Percentiles rank a stretch among this genome's conserved stretches.
Conservation (phyloP, 2,329 filamentous ascomycete species). For the Huntiella abstrusa region DNA sequence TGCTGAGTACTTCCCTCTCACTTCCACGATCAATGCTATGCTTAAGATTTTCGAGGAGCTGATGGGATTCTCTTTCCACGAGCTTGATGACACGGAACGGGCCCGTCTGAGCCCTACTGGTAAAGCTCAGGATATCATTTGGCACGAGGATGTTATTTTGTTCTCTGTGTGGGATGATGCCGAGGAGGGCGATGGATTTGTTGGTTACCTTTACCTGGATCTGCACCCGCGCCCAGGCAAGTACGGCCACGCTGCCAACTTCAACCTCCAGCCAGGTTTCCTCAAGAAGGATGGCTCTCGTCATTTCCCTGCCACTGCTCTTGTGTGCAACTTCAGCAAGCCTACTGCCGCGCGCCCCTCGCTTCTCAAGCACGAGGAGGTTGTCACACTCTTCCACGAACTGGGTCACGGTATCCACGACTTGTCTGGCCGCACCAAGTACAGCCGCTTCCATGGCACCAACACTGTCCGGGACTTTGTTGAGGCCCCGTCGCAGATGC, state of each 20-base stretch:
- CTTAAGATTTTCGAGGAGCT: conserved; percentile 67
- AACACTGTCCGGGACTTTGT: conserved; percentile 50
- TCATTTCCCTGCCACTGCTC: conserved; percentile 56
- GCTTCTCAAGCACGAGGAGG: conserved; percentile 65
- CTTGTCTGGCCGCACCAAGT: conserved; percentile 41
- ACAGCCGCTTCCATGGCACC: conserved; percentile 49
- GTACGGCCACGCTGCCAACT: conserved; percentile 72
- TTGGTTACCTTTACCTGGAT: conserved; percentile 70
- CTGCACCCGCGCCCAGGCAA: conserved; percentile 65
- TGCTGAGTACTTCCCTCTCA: conserved; percentile 67
- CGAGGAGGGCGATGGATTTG: conserved; percentile 49
- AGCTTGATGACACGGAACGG: conserved; percentile 48
- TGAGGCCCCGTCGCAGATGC: conserved; percentile 53
- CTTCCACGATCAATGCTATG: conserved; percentile 58
- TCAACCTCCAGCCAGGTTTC: conserved; percentile 60
- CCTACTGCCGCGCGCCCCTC: conserved; percentile 58
- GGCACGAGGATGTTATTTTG: conserved; percentile 68
- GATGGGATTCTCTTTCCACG: conserved; percentile 61
- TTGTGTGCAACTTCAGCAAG: conserved; percentile 77
- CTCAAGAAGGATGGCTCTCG: conserved; percentile 47
- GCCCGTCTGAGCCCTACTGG: conserved; percentile 45
- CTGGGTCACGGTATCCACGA: conserved; percentile 55
- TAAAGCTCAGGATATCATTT: conserved; percentile 52
- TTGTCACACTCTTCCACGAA: conserved; percentile 68
- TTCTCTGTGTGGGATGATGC: conserved; percentile 72